Evolutionary conservation across 495 filamentous ascomycete species (phyloP), one percentile per base, ranked within the genome.

Genomic region (Hyaloscypha bicolor): DNA sequence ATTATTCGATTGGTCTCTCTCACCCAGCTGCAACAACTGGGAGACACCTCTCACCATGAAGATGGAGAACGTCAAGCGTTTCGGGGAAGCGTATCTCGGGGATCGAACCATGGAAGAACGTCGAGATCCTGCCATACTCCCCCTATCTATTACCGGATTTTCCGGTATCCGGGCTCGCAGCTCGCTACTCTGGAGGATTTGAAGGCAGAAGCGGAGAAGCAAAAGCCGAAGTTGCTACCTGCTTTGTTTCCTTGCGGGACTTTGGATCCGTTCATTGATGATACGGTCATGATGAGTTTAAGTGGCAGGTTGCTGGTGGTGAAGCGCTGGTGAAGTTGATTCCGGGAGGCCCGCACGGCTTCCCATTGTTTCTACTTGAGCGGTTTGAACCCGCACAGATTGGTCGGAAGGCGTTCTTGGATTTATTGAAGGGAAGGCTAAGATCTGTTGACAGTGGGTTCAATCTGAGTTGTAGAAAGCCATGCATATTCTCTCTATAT

Each of bases 261-360:
- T 8, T 78, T 81, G 62, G 86, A 88, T 71, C 76, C 73, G n/a
- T 63, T 87, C 73, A 70, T 86, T 8, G 85, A 87, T 73, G 85
- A 87, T 72, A 84, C 78, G 21, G 66, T 87, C 29, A 64, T 84
- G 33, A 87, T 88, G 84, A 72, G 73, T 12, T 75, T 19, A 83
- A 82, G 75, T 87, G 83, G 42, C 59, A 66, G 72, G 79, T 82
- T 71, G 75, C 76, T 37, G 84, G 85, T 22, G 80, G 77, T 22
- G 79, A 86, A 72, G 74, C 77, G 2, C 66, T 83, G 6, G 66
- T 84, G 14, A 86, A 80, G 72, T 70, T 86, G 6, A 83, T 81
- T 74, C 77, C 80, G 37, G 86, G 85, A 12, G 81, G 78, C 16
- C 75, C 79, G n/a, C 85, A 86, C 75, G 81, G 78, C 11, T 85